A percentile compares a stretch with the other conserved stretches of the same genome.
phyloP scores from a whole-genome alignment of 805 yeast genomes.

The Schwanniomyces pseudopolymorphus region DNA sequence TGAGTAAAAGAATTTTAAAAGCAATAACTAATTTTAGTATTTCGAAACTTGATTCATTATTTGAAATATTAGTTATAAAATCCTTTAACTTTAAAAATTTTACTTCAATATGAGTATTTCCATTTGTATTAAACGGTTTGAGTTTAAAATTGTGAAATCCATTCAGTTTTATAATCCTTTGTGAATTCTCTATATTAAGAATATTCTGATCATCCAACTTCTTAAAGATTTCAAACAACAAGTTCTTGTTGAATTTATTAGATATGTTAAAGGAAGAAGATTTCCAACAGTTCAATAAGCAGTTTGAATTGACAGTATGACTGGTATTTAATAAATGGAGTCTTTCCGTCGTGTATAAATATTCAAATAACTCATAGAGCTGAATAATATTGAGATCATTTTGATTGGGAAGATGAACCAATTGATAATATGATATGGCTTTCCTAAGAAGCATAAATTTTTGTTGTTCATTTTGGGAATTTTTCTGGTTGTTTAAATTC shows the following conservation, averaged over 20 bases:
- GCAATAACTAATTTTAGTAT: conserved; percentile 12
- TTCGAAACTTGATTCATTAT: conserved; percentile 7
- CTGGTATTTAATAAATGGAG: conserved; percentile 15
- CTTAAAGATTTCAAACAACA: conserved; percentile 9
- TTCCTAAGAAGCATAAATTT: conserved; percentile 26
- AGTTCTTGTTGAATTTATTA: conserved; percentile 8
- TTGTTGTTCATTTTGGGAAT: conserved; percentile 28
- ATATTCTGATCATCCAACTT: conserved; percentile 10
- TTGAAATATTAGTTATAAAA: background rate
- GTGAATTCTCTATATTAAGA: conserved; percentile 6
- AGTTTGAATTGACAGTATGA: conserved; percentile 12
- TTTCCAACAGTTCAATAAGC: conserved; percentile 16
- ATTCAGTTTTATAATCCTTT: conserved; percentile 3
- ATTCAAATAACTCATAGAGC: conserved; percentile 31
- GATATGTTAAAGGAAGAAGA: conserved; percentile 11
- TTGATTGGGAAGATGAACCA: conserved; percentile 25
- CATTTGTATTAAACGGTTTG: background rate
- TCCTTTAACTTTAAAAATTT: conserved; percentile 3
- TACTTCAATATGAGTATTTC: background rate
- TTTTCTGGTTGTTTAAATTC: conserved; percentile 24
- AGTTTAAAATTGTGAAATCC: conserved; percentile 3
- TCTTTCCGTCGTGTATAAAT: conserved; percentile 27
- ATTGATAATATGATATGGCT: conserved; percentile 30
- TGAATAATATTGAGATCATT: conserved; percentile 19
- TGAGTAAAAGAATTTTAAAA: conserved; percentile 21